Percentiles rank a stretch among this genome's conserved stretches.
These are phyloP conservation scores for Trichothecium sympodiale DNA, from an alignment of 2,329 filamentous ascomycete species.

Conservation along the genomic window DNA sequence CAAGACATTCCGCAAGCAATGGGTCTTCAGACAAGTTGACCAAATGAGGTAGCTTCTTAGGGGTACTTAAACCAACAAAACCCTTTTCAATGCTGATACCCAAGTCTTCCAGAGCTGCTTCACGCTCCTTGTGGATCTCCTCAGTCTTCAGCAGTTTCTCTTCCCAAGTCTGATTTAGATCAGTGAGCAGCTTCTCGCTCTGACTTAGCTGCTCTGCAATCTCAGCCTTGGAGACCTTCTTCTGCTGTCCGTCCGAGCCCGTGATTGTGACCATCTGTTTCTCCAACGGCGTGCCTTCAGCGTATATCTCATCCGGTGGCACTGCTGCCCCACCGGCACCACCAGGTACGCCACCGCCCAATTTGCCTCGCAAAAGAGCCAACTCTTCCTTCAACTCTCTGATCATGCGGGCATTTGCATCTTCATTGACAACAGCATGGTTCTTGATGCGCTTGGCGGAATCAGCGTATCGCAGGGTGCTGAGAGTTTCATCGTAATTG, in stretches of 20 bases:
- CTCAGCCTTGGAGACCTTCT: constrained; percentile 96
- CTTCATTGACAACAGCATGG: constrained; percentile 97
- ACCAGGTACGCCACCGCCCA: constrained; percentile 45
- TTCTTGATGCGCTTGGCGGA: constrained; percentile 99
- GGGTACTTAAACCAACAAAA: constrained; percentile 87
- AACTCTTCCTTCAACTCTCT: constrained; percentile 94
- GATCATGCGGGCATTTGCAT: constrained; percentile 98
- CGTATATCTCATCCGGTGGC: constrained; percentile 71
- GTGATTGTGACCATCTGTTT: constrained; percentile 95
- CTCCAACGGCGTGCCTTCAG: constrained; percentile 83
- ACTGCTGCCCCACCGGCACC: constrained; percentile 36
- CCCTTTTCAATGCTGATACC: constrained; percentile 99
- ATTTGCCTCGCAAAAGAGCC: constrained; percentile 72
- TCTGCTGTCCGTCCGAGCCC: constrained; percentile 70
- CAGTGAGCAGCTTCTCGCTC: constrained; percentile 89
- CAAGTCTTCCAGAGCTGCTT: constrained; percentile 87
- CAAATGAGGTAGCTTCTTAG: constrained; percentile 98
- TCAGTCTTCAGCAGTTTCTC: constrained; percentile 92
- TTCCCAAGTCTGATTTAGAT: constrained; percentile 98
- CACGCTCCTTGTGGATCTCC: constrained; percentile 93
- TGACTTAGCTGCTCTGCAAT: constrained; percentile 94
- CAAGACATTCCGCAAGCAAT: constrained; percentile 84
- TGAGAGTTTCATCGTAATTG: constrained; percentile 96
- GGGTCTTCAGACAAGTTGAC: constrained; percentile 96
- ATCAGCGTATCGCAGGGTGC: constrained; percentile 90